Evolutionary conservation across 2,329 filamentous ascomycete species (phyloP), one percentile per base, ranked within the genome.

Genomic region (Fusarium sp.): DNA sequence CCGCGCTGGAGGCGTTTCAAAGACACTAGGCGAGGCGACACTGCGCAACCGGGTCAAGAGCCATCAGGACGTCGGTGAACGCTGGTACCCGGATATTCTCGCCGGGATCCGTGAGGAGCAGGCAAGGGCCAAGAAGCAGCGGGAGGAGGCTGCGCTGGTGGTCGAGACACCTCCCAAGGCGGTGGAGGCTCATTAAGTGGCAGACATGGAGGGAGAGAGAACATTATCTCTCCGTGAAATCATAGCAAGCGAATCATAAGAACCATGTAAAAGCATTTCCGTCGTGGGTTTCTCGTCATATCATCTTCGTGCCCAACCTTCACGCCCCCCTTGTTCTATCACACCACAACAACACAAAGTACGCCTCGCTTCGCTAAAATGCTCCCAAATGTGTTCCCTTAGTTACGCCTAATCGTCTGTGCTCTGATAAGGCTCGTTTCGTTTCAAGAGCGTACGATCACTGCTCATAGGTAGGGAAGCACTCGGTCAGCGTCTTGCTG

Each of bases 41-140:
- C 84, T 97, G 80, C 89, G 94, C 84, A 97, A 97, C 83, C 85
- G 95, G 16, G 88, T 97, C 76, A 97, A 95, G 88, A 95, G 93
- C 75, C 95, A 97, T 84, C 93, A 92, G 5, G 95, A 97, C 81
- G 95, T 97, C 1, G 94, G 93, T 2, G 93, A 95, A 86, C 87
- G 91, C 77, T 97, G 94, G 91, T 94, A 93, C 80, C 92, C 92
- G 4, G 90, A 93, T 50, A 88, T 92, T 23, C 79, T 91, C 73
- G 83, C 82, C 69, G 85, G 86, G 69, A 89, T 92, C 61, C 87
- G 88, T 62, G 88, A 88, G 77, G 88, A 92, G 81, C 88, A 92
- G 83, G 85, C 85, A 37, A 81, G 73, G 74, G 82, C 84, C 75
- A 83, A 80, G 74, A 77, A 80, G 67, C 79, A 80, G 61, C 76